Evolutionary conservation across 805 yeast genomes (phyloP), one percentile per base, ranked within the genome.

Genomic region (Monosporozyma servazzii): DNA sequence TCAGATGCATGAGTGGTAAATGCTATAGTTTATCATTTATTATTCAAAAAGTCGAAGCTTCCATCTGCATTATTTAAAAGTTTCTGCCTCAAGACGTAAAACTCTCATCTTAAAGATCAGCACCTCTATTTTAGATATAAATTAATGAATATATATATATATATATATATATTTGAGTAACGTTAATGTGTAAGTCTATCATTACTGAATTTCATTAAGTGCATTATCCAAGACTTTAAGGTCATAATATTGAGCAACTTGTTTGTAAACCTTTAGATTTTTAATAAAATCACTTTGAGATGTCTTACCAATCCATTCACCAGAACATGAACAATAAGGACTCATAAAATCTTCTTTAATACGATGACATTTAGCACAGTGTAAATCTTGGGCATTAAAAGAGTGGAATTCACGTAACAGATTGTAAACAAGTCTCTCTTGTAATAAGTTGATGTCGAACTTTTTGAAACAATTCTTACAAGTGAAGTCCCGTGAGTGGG

Each of bases 291-390:
- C 76, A 5, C 62, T 68, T 47, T 71, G 70, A 5, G 72, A 62
- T 20, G 81, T 64, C 0, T 86, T 80, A 47, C 79, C 82, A 3
- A 67, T 71, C 96, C 96, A 89, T 15, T 69, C 64, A 8, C 99
- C 99, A 0, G 99, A 91, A 65, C 99, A 93, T 20, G 78, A 69
- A 67, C 99, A 95, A 64, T 81, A 81, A 30, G 73, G 73, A 31
- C 88, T 77, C 77, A 93, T 74, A 55, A 84, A 82, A 58, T 79
- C 83, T 36, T 78, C 80, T 59, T 80, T 80, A 51, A 88, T 72
- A 51, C 73, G 78, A 25, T 78, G 75, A 68, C 99, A 93, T 62
- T 86, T 88, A 17, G 71, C 63, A 67, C 99, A 93, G 58, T 77
- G 79, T 59, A 86, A 71, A 66, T 91, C 98, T 68, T 93, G 99